Percentiles rank a stretch among this genome's conserved stretches.
Evolutionary conservation across 2,329 filamentous ascomycete species (phyloP).

Genomic region (Exophiala spinifera): DNA sequence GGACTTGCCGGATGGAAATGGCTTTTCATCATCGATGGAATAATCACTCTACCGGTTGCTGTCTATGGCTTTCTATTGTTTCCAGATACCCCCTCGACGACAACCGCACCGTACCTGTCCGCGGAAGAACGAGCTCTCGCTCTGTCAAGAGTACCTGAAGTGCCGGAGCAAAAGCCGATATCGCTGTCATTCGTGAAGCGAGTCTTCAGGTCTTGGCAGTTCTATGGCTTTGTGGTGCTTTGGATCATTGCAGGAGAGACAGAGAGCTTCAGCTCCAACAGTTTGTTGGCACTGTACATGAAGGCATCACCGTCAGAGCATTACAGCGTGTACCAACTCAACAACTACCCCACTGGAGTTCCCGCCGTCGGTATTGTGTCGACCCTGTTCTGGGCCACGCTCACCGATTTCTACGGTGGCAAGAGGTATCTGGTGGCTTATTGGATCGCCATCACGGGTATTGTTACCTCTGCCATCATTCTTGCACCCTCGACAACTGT

Average conservation of each 20-base stretch:
- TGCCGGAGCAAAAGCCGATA: constrained; percentile 17
- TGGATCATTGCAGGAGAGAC: constrained; percentile 67
- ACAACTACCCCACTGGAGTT: constrained; percentile 23
- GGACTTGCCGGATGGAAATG: constrained; percentile 30
- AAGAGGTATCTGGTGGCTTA: constrained; percentile 23
- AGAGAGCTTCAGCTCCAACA: constrained; percentile 55
- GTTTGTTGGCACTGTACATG: constrained; percentile 20
- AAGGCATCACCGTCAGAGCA: constrained; percentile 6
- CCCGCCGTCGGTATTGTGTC: constrained; percentile 23
- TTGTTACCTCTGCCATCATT: constrained; percentile 22
- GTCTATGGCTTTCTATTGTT: constrained; percentile 44
- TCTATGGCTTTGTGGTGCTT: constrained; percentile 38
- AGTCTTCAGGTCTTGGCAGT: constrained; percentile 38
- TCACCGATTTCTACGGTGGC: constrained; percentile 33
- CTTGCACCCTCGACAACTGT: constrained; percentile 9
- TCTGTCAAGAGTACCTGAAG: constrained; percentile 32
- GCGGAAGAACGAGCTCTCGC: constrained; percentile 34
- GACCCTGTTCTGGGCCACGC: constrained; percentile 21
- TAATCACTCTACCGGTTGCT: constrained; percentile 44
- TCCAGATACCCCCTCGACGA: constrained; percentile 38
- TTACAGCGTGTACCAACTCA: constrained; percentile 21
- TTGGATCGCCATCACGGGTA: constrained; percentile 21
- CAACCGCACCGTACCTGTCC: constrained; percentile 36
- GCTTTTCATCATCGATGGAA: constrained; percentile 40
- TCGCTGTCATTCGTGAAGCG: constrained; percentile 32